Conservation (phyloP, 352 stramenopile species). For the Hyaloperonospora brassicae region DNA sequence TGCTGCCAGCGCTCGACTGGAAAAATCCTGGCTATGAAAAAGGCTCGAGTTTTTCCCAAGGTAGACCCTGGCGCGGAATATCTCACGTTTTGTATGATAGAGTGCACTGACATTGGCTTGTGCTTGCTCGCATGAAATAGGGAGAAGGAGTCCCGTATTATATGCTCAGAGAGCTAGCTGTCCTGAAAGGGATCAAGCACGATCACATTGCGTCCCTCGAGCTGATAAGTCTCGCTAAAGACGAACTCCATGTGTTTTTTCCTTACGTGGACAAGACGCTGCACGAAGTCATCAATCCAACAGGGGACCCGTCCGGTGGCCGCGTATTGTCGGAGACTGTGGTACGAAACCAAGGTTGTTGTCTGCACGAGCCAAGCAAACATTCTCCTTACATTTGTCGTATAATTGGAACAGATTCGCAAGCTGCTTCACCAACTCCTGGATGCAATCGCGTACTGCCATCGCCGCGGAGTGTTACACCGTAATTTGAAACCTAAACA, state of each 20-base stretch:
- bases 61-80: slow-evolving; percentile 18
- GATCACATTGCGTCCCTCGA: slow-evolving; percentile 84
- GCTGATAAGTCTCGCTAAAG: slow-evolving; percentile 78
- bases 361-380: background rate
- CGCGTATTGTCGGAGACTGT: slow-evolving; percentile 64
- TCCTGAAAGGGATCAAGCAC: slow-evolving; percentile 82
- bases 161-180: slow-evolving; percentile 86
- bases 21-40: slow-evolving; percentile 86
- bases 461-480: slow-evolving; percentile 81
- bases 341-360: slow-evolving; percentile 30
- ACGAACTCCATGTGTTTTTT: slow-evolving; percentile 88
- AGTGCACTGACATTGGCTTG: slow-evolving; percentile 5
- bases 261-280: slow-evolving; percentile 86
- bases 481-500: slow-evolving; percentile 89
- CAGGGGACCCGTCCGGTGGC: slow-evolving; percentile 69
- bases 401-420: slow-evolving; percentile 39
- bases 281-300: slow-evolving; percentile 88
- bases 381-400: slow-evolving; percentile 9
- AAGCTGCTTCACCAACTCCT: slow-evolving; percentile 81
- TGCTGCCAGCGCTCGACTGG: slow-evolving; percentile 77
- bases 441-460: slow-evolving; percentile 84
- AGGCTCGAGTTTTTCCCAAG: slow-evolving; percentile 81
- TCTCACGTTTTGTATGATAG: background rate
- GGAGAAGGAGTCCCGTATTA: slow-evolving; percentile 90
- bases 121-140: slow-evolving; percentile 16